Conservation (phyloP, 1,284 basidiomycete genomes). For the Cyathus pygmaeus region DNA sequence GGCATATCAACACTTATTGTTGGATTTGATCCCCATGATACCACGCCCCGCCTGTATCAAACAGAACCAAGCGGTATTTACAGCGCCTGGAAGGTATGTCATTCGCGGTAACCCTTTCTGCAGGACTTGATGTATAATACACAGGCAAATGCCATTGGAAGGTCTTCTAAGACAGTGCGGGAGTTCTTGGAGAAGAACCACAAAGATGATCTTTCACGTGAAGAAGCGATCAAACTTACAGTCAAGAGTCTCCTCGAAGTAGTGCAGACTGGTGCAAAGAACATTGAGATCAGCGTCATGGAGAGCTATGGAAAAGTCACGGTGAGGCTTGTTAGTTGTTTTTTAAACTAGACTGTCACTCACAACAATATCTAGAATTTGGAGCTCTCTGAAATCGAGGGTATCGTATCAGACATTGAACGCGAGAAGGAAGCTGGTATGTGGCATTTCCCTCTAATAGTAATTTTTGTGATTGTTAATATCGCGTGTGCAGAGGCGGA, state of each 20-base stretch:
- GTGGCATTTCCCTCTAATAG: neutral
- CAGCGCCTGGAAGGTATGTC: slow-evolving; percentile 94
- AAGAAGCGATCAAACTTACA: slow-evolving; percentile 94
- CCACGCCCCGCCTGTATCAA: slow-evolving; percentile 90
- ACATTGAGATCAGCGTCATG: slow-evolving; percentile 98
- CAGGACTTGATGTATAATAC: neutral
- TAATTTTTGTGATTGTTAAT: slow-evolving; percentile 4
- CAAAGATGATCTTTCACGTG: slow-evolving; percentile 88
- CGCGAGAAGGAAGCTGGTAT: slow-evolving; percentile 93
- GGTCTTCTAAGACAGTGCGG: slow-evolving; percentile 97
- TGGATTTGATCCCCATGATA: slow-evolving; percentile 96
- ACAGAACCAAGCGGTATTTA: slow-evolving; percentile 99
- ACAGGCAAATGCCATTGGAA: slow-evolving; percentile 96
- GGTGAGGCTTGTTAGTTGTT: slow-evolving; percentile 57
- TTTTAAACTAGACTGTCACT: neutral
- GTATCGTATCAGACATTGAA: slow-evolving; percentile 91
- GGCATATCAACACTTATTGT: slow-evolving; percentile 97
- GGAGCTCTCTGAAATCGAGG: slow-evolving; percentile 88
- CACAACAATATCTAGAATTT: slow-evolving; percentile 67
- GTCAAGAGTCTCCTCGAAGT: slow-evolving; percentile 97
- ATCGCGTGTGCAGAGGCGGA: slow-evolving; percentile 75
- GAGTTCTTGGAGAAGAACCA: slow-evolving; percentile 99
- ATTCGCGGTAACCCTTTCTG: neutral
- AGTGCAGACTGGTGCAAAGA: slow-evolving; percentile 99
- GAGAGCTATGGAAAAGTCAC: slow-evolving; percentile 92